A percentile compares a stretch with the other conserved stretches of the same genome.
Evolutionary conservation across 1,284 basidiomycete species (phyloP).

Genomic region (Malassezia arunalokei): DNA sequence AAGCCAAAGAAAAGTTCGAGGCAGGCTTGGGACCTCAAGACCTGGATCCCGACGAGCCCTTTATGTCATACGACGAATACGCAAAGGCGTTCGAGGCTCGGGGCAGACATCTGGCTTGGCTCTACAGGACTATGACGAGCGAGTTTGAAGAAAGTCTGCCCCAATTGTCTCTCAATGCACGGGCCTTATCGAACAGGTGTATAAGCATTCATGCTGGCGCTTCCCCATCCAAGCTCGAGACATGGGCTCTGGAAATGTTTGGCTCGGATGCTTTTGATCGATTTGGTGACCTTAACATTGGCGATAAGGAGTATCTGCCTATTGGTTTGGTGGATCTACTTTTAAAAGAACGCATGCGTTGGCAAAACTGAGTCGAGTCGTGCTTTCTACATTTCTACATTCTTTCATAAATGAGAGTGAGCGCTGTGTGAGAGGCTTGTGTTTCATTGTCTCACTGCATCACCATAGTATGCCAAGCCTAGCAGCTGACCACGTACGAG

Average conservation of each 20-base stretch:
- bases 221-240: background rate
- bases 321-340: background rate
- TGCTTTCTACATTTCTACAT: conserved; percentile 43
- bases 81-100: background rate
- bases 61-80: background rate
- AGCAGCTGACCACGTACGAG: too few relatives aligned
- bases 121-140: background rate
- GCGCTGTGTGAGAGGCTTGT: too few relatives aligned
- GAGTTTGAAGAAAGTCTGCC: background rate
- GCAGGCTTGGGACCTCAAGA: background rate
- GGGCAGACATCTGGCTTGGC: background rate
- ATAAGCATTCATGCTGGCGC: background rate
- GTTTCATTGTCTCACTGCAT: too few relatives aligned
- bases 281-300: background rate
- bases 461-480: too few relatives aligned
- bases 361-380: conserved; percentile 24
- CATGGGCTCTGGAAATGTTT: background rate
- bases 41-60: background rate
- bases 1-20: background rate
- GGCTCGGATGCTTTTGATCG: background rate
- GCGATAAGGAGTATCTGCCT: background rate
- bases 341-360: background rate
- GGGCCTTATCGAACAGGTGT: background rate
- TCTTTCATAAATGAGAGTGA: too few relatives aligned
- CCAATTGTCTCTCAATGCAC: background rate